These are phyloP conservation scores for Alternaria angustiovoidea DNA, from an alignment of 2,329 filamentous ascomycete genomes.

Conservation along the genomic window DNA sequence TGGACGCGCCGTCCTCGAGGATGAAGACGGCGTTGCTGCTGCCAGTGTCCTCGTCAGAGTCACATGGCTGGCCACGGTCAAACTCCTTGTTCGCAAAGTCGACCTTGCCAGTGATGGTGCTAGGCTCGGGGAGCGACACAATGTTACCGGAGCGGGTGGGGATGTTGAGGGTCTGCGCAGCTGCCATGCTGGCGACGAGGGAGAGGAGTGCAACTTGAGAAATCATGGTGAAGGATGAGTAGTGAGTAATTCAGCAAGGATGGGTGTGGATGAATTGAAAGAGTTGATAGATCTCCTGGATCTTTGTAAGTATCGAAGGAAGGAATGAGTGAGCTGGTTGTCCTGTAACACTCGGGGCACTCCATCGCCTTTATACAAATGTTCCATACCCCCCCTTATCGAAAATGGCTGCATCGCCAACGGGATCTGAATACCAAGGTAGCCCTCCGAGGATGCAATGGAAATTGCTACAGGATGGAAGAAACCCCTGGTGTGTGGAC, in stretches of 20 bases:
- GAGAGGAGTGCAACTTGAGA: conserved; percentile 29
- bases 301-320: not conserved
- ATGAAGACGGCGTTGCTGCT: conserved; percentile 59
- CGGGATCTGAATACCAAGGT: not conserved
- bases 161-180: conserved; percentile 45
- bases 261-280: not conserved
- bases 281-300: conserved; percentile 4
- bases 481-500: conserved; percentile 4
- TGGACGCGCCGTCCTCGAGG: conserved; percentile 58
- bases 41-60: conserved; percentile 34
- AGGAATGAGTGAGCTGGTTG: not conserved
- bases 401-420: conserved; percentile 1
- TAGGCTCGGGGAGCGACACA: conserved; percentile 37
- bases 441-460: not conserved
- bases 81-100: conserved; percentile 34
- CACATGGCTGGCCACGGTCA: conserved; percentile 31
- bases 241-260: not conserved
- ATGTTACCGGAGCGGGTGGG: conserved; percentile 41
- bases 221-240: conserved; percentile 24
- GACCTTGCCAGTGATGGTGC: conserved; percentile 29
- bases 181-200: conserved; percentile 34
- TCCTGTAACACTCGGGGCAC: not conserved
- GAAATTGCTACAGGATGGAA: conserved; percentile 17
- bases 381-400: not conserved
- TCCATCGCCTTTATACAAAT: conserved; percentile 9